Percentiles rank a stretch among this genome's conserved stretches.
Evolutionary conservation across 345 rosid species (phyloP).

Genomic region (Hirschfeldia incana): DNA sequence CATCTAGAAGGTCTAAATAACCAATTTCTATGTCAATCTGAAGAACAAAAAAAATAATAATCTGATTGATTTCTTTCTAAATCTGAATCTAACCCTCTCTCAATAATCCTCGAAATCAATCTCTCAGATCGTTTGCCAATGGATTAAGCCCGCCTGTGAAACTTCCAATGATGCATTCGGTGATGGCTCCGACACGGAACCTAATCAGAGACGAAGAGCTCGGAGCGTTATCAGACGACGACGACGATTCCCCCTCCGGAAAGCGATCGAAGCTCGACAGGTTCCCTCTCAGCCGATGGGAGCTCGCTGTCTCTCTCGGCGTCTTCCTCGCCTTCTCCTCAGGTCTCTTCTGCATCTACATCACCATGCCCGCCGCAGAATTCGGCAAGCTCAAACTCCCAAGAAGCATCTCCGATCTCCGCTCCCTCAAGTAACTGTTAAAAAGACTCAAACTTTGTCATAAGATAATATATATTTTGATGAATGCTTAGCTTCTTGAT

Average conservation of each 20-base stretch:
- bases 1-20: background rate
- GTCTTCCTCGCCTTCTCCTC: slow-evolving; percentile 66
- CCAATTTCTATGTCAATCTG: background rate
- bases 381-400: slow-evolving; percentile 88
- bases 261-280: slow-evolving; percentile 28
- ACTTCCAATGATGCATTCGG: background rate
- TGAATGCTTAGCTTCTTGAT: too few relatives aligned
- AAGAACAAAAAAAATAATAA: background rate
- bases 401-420: slow-evolving; percentile 82
- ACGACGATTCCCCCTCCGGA: slow-evolving; percentile 64
- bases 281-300: slow-evolving; percentile 43
- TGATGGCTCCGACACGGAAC: background rate
- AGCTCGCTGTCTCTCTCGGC: slow-evolving; percentile 65
- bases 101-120: background rate
- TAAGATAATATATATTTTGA: background rate
- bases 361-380: slow-evolving; percentile 84
- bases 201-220: background rate
- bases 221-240: slow-evolving; percentile 14
- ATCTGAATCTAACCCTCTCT: background rate
- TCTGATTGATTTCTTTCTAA: background rate
- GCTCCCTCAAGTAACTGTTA: slow-evolving; percentile 67
- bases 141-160: background rate
- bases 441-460: background rate
- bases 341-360: slow-evolving; percentile 73
- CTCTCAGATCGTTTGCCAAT: background rate